Evolutionary conservation across 2,329 filamentous ascomycete genomes (phyloP), one percentile per base, ranked within the genome.

Genomic region (Lasiodiplodia hormozganensis): DNA sequence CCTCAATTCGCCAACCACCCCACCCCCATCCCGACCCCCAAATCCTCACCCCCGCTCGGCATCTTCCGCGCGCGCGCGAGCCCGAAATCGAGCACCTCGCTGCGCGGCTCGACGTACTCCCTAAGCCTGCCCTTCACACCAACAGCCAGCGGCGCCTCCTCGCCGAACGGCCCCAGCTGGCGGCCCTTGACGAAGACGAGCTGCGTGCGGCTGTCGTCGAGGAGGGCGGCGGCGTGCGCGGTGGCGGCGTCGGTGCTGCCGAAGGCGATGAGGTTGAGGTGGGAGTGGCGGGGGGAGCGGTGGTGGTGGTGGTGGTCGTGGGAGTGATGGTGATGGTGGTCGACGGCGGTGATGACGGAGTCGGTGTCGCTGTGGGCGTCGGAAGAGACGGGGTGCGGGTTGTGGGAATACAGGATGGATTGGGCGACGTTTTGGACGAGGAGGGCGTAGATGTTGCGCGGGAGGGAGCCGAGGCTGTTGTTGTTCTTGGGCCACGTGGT

Each of bases 171-270:
- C 57, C 82, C 80, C 1, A 77, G 70, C 53, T 80, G 79, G 7
- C 77, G 79, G 8, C 82, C 82, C 67, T 82, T 82, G 34, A 83
- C 78, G 71, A 81, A 85, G 62, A 84, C 80, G 69, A 83, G 77
- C 69, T 83, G 82, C 69, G 83, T 83, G 72, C 83, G 80, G 21
- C 82, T 81, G 18, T 82, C 83, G 70, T 83, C 84, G 2, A 82
- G 82, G 53, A 84, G 75, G 18, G 76, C 79, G 36, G 62, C 78
- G 16, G 83, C 83, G 70, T 83, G 84, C 2, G 82, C 82, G 52
- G 84, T 75, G n/a, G 77, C 79, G 40, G 65, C 53, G 43, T 68
- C 66, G 36, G 66, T 62, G 31, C 56, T 40, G 57, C 67, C 67
- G 47, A 68, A 68, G 40, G 67, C 67, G 60, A 68, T 68, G 67